Conservation (phyloP, 768 basidiomycete species). For the Udeniomyces megalosporus region DNA sequence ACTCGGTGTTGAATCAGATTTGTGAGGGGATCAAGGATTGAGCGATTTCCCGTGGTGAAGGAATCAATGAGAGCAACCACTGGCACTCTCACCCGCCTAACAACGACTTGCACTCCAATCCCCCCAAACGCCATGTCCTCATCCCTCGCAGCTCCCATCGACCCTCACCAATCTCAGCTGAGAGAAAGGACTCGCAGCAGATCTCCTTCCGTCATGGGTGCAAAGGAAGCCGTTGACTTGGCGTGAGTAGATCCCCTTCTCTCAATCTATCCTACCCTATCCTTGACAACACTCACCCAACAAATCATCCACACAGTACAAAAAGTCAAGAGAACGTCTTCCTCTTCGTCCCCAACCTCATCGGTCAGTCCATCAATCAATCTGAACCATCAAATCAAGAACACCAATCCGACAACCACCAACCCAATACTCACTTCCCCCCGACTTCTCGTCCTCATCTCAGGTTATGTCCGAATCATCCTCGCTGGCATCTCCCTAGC, state of each 20-base stretch:
- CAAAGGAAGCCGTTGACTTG: slow-evolving; percentile 70
- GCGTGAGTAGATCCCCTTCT: slow-evolving; percentile 40
- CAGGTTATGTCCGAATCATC: slow-evolving; percentile 81
- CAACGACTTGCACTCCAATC: too few relatives aligned
- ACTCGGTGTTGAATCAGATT: too few relatives aligned
- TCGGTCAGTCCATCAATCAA: slow-evolving; percentile 41
- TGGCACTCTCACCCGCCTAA: too few relatives aligned
- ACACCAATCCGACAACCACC: background rate
- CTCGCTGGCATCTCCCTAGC: slow-evolving; percentile 74
- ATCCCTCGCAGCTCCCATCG: too few relatives aligned
- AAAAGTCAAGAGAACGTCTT: slow-evolving; percentile 70
- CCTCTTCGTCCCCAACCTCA: slow-evolving; percentile 90
- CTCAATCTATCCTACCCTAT: slow-evolving; percentile 5
- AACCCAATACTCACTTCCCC: background rate
- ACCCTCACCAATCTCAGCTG: too few relatives aligned
- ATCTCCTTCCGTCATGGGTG: slow-evolving; percentile 33
- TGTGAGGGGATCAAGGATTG: too few relatives aligned
- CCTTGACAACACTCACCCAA: background rate
- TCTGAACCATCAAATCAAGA: background rate
- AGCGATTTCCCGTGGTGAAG: too few relatives aligned
- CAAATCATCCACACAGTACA: background rate
- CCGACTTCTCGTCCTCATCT: background rate
- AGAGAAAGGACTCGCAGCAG: background rate
- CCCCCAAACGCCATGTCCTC: too few relatives aligned
- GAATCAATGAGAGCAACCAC: too few relatives aligned